Conservation (phyloP, 129 eudicot species). For the Escallonia rubra region DNA sequence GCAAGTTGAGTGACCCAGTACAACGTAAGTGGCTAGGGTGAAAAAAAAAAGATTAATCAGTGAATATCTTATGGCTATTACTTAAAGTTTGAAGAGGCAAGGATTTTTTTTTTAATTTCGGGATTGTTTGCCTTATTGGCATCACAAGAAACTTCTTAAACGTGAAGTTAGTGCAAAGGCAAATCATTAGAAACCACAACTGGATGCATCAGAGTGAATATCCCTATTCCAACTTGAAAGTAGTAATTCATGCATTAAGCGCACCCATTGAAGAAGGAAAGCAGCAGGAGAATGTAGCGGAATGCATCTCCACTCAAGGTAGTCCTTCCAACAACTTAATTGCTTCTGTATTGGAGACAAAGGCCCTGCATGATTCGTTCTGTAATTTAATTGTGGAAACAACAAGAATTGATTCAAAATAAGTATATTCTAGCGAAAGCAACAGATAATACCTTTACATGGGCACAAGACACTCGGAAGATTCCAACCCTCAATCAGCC, state of each 20-base stretch:
- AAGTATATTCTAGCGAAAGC: neutral
- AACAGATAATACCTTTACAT: constrained; percentile 50
- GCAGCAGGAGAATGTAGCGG: constrained; percentile 76
- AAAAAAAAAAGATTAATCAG: constrained; percentile 3
- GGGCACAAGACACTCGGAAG: constrained; percentile 69
- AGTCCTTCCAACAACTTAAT: constrained; percentile 67
- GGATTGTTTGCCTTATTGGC: too few species aligned
- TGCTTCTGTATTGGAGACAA: constrained; percentile 42
- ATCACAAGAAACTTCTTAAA: neutral
- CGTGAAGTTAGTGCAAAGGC: neutral
- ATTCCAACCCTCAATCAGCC: constrained; percentile 56
- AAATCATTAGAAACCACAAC: neutral
- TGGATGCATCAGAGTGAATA: neutral
- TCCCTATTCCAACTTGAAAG: neutral
- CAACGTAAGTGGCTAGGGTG: constrained; percentile 75
- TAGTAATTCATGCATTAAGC: neutral
- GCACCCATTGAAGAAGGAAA: constrained; percentile 89
- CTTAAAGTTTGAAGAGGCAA: too few species aligned
- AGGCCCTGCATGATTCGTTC: constrained; percentile 46
- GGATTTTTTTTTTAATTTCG: too few species aligned
- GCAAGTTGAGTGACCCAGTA: constrained; percentile 66
- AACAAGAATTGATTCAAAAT: neutral
- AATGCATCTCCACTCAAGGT: constrained; percentile 86
- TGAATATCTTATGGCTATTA: too few species aligned
- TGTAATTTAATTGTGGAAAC: constrained; percentile 2